Conservation (phyloP, 2,329 filamentous ascomycete species). For the Falciphora oryzae region DNA sequence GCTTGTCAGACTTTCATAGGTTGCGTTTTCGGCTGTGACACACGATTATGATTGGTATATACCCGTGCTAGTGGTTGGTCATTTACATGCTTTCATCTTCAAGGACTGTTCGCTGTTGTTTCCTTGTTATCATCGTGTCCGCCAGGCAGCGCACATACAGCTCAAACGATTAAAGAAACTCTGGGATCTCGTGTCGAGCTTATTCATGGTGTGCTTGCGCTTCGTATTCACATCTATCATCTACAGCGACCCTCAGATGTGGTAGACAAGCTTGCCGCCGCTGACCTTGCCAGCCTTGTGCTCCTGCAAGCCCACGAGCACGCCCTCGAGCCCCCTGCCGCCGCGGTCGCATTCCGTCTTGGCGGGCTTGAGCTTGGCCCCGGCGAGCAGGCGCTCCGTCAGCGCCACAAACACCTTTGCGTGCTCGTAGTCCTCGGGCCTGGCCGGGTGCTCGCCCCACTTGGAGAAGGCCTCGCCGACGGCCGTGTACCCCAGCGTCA, state of each 20-base stretch:
- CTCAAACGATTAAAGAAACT: no score
- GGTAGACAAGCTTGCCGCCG: conserved; percentile 34
- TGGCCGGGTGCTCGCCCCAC: conserved; percentile 11
- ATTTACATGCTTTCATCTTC: not conserved
- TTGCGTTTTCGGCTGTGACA: not conserved
- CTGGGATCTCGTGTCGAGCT: no score
- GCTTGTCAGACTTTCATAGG: not conserved
- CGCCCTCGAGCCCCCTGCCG: conserved; percentile 25
- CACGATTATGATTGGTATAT: not conserved
- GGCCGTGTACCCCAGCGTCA: conserved; percentile 27
- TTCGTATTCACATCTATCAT: no score
- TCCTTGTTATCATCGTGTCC: no score
- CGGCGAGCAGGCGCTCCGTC: conserved; percentile 23
- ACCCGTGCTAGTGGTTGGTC: not conserved
- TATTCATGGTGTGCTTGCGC: no score
- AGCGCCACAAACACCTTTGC: conserved; percentile 29
- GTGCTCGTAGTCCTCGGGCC: conserved; percentile 24
- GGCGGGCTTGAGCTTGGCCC: conserved; percentile 29
- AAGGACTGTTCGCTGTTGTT: no score
- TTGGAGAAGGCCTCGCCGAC: conserved; percentile 26
- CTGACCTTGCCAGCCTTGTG: conserved; percentile 28
- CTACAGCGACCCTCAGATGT: conserved; percentile 11
- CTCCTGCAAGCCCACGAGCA: conserved; percentile 25
- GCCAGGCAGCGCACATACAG: no score
- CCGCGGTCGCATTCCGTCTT: conserved; percentile 21